phyloP scores from a whole-genome alignment of 257 asterid species.

The Solanum habrochaites region DNA sequence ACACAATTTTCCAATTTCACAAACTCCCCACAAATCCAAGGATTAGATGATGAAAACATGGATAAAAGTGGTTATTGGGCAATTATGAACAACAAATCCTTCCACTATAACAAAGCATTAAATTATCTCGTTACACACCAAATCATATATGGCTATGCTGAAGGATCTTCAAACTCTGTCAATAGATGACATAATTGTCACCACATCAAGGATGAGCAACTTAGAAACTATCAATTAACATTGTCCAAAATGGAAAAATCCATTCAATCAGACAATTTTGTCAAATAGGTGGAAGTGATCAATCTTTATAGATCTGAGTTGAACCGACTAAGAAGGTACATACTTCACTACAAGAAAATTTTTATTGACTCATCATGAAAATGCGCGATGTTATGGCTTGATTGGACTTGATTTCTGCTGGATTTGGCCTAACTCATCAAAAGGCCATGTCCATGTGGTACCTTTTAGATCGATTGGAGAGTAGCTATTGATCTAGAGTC shows the following conservation, averaged over 20 bases:
- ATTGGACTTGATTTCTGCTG: conserved; percentile 7
- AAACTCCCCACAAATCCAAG: neutral
- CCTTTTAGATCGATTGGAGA: conserved; percentile 10
- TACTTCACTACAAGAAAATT: conserved; percentile 2
- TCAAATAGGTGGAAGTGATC: neutral
- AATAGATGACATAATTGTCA: neutral
- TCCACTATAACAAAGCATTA: neutral
- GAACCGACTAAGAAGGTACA: neutral
- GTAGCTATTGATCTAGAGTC: conserved; percentile 4
- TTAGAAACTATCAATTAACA: neutral
- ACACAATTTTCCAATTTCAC: neutral
- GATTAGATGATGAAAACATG: neutral
- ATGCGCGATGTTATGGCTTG: conserved; percentile 1
- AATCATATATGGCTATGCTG: neutral
- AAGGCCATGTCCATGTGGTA: neutral
- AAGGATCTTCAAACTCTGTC: neutral
- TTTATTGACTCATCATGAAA: conserved; percentile 2
- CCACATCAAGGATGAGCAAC: neutral
- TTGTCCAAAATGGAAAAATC: neutral
- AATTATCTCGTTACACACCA: neutral
- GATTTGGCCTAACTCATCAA: neutral
- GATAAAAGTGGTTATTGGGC: neutral
- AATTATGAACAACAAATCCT: neutral
- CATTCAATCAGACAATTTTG: neutral
- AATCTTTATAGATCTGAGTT: neutral